These are phyloP conservation scores for Gentiana straminea DNA, from an alignment of 257 asterid species.

Conservation along the genomic window DNA sequence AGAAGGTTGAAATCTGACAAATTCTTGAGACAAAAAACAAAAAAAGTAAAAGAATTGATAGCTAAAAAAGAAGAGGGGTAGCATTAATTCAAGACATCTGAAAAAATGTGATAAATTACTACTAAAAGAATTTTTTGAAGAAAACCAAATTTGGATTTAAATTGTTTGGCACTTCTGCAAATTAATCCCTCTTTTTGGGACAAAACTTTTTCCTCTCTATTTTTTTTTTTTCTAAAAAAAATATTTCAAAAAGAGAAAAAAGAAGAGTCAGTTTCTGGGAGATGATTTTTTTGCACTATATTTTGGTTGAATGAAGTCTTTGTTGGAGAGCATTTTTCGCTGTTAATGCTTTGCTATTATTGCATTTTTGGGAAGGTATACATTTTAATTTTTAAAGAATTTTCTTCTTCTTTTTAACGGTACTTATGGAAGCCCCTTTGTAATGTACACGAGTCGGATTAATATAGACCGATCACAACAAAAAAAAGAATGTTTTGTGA, in stretches of 20 bases:
- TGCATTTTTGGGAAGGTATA: constrained; percentile 1
- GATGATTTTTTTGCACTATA: constrained; percentile 3
- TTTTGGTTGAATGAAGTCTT: constrained; percentile 21
- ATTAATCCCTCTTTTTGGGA: constrained; percentile 29
- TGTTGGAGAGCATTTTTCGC: constrained; percentile 18
- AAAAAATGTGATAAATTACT: constrained; percentile 2
- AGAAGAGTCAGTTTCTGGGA: constrained; percentile 27
- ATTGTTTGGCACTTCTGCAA: constrained; percentile 15
- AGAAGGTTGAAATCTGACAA: neutral
- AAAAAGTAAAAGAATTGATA: neutral
- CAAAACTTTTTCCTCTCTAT: constrained; percentile 39
- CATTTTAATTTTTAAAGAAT: neutral
- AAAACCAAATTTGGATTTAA: constrained; percentile 5
- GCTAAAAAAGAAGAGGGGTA: neutral
- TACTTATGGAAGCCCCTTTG: neutral
- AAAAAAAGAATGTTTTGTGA: too few species aligned
- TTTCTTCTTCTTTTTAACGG: neutral
- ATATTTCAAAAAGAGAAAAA: constrained; percentile 25
- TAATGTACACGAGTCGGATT: neutral
- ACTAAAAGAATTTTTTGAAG: neutral
- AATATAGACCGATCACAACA: constrained; percentile 1
- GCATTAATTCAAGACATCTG: constrained; percentile 9
- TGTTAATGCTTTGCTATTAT: neutral
- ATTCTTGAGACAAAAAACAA: neutral
- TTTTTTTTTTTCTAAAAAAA: constrained; percentile 1